Base-by-base conservation (phyloP, 2,329 filamentous ascomycete species). In the Beauveria brongniartii region DNA sequence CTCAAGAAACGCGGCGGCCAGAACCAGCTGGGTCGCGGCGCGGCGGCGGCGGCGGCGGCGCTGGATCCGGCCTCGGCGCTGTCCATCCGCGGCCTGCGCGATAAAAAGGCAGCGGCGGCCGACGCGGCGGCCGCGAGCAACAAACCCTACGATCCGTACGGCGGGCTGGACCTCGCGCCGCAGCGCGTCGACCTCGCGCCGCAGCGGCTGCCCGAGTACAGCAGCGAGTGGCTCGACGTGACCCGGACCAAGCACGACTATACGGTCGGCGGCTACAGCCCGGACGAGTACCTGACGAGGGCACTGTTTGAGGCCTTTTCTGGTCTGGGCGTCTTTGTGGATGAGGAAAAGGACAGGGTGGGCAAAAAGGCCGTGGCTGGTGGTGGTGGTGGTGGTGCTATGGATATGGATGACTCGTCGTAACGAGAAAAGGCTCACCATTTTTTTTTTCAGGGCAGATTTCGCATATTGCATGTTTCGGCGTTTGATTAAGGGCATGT, bases 301-400 rank as follows among this genome's bases (percentile, higher is more conserved):
- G 87, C 90, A 26, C 77, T 99, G 70, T 89, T 91, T 63, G 92
- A 97, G 70, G 92, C 93, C 0, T 97, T 97, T 74, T 86, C 90
- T 0, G 94, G 95, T 0, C 73, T 99, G 63, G 91, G 90, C 0
- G 90, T 96, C 47, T 95, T 96, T 67, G 79, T 99, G 47, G 88
- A 84, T 41, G 91, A 97, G 51, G 92, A 96, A 69, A 83, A 83
- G 73, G 67, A 70, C 2, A 75, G 78, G 50, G 71, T 68, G 51
- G 71, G 69, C 8, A 69, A 74, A 9, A 64, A 73, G 6, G 71
- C 70, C 0, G 67, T 70, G 4, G 74, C 66, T 0, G 73, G 75
- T 1, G 71, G 44, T 20, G 26, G 9, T 18, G 3, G 24, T 24
- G 24, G 24, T 24, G 74, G 70, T 37, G 74, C 72, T 2, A 81